These are phyloP conservation scores for Suillus sp. DNA, from an alignment of 768 basidiomycete genomes.

Conservation along the genomic window DNA sequence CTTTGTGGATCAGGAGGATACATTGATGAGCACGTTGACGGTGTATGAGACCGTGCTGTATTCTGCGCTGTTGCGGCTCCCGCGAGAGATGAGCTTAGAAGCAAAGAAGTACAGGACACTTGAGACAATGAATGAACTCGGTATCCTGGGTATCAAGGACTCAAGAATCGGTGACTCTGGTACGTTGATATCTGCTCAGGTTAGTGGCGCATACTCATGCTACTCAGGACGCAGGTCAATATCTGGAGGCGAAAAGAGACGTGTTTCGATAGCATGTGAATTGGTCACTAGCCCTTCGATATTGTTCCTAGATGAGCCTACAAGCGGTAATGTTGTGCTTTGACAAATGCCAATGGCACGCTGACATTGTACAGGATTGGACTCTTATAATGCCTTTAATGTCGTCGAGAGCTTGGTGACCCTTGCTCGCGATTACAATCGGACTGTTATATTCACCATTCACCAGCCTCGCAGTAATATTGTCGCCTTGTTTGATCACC, in stretches of 20 bases:
- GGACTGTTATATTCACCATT: slow-evolving; percentile 96
- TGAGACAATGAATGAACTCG: slow-evolving; percentile 96
- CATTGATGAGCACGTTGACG: slow-evolving; percentile 93
- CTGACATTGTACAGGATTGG: slow-evolving; percentile 62
- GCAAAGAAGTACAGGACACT: slow-evolving; percentile 95
- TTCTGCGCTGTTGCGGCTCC: slow-evolving; percentile 86
- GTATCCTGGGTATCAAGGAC: slow-evolving; percentile 89
- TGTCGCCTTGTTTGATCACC: slow-evolving; percentile 91
- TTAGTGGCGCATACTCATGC: slow-evolving; percentile 5
- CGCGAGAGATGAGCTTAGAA: slow-evolving; percentile 91
- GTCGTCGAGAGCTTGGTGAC: slow-evolving; percentile 88
- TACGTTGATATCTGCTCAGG: slow-evolving; percentile 24
- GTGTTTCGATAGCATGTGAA: slow-evolving; percentile 97
- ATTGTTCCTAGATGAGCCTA: slow-evolving; percentile 95
- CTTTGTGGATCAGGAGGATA: slow-evolving; percentile 98
- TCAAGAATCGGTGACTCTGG: slow-evolving; percentile 88
- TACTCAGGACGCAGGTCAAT: slow-evolving; percentile 75
- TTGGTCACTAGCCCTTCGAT: slow-evolving; percentile 97
- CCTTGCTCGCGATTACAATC: slow-evolving; percentile 85
- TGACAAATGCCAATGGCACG: not conserved
- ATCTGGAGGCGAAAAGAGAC: slow-evolving; percentile 95
- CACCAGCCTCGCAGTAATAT: slow-evolving; percentile 99
- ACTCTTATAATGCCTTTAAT: slow-evolving; percentile 94
- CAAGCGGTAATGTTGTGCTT: slow-evolving; percentile 60
- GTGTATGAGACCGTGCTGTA: slow-evolving; percentile 98